These are phyloP conservation scores for Barnettozyma wickerhamii DNA, from an alignment of 805 yeast genomes.

Conservation along the genomic window DNA sequence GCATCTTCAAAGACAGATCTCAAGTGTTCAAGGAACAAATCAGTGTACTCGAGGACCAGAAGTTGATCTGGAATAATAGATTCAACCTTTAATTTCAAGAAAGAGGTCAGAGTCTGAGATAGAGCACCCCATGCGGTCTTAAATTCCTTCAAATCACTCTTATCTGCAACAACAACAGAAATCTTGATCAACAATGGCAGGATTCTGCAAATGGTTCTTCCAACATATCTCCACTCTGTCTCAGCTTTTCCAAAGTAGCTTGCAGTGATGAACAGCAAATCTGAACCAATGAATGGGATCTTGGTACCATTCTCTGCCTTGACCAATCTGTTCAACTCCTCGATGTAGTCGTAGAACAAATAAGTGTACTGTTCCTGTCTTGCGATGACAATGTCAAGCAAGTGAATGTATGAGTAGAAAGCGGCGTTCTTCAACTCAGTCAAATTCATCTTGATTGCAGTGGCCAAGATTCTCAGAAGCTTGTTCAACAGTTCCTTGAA, in stretches of 20 bases:
- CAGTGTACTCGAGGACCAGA: constrained; percentile 55
- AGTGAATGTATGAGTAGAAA: constrained; percentile 56
- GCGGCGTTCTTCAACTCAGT: constrained; percentile 30
- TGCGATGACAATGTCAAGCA: constrained; percentile 59
- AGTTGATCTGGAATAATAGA: constrained; percentile 57
- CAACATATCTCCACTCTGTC: constrained; percentile 55
- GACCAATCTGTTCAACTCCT: constrained; percentile 7
- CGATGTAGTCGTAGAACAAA: constrained; percentile 47
- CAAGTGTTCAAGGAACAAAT: constrained; percentile 46
- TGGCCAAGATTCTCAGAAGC: constrained; percentile 33
- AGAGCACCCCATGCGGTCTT: constrained; percentile 27
- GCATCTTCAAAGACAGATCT: constrained; percentile 34
- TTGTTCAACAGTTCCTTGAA: constrained; percentile 52
- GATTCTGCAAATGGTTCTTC: constrained; percentile 61
- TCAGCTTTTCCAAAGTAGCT: constrained; percentile 44
- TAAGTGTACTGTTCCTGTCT: constrained; percentile 60
- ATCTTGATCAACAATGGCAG: constrained; percentile 47
- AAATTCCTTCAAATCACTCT: constrained; percentile 22
- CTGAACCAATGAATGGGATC: constrained; percentile 49
- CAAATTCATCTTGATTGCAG: constrained; percentile 17
- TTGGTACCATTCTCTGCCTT: constrained; percentile 23
- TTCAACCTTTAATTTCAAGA: constrained; percentile 44
- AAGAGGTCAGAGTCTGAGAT: constrained; percentile 33
- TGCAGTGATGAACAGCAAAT: constrained; percentile 42
- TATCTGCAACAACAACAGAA: constrained; percentile 27